Conservation (phyloP, 2,329 filamentous ascomycete genomes). For the Chaetoscypha palmicola region DNA sequence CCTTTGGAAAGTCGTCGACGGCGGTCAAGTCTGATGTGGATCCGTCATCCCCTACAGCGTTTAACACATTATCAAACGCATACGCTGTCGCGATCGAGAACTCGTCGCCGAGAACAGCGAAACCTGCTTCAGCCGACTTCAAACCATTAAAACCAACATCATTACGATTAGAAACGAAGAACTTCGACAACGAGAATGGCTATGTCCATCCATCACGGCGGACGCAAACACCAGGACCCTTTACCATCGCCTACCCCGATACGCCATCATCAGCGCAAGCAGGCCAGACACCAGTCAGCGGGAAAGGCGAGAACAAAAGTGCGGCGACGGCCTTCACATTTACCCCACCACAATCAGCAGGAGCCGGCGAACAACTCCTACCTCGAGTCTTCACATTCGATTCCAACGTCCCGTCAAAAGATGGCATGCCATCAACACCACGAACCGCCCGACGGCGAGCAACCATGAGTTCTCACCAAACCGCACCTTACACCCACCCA, state of each 20-base stretch:
- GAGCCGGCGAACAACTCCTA: conserved; percentile 17
- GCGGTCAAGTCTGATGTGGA: conserved; percentile 41
- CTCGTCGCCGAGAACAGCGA: conserved; percentile 41
- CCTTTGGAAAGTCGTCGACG: conserved; percentile 36
- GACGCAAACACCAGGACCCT: conserved; percentile 29
- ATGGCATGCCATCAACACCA: conserved; percentile 29
- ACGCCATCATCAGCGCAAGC: conserved; percentile 27
- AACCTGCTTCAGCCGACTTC: conserved; percentile 26
- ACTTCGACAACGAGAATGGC: conserved; percentile 12
- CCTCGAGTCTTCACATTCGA: conserved; percentile 26
- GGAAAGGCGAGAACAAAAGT: conserved; percentile 15
- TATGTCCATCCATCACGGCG: conserved; percentile 25
- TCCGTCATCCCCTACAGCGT: conserved; percentile 53
- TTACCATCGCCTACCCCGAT: conserved; percentile 29
- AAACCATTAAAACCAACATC: conserved; percentile 36
- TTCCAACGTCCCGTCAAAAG: conserved; percentile 14
- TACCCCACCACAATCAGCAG: conserved; percentile 30
- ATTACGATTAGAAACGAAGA: conserved; percentile 27
- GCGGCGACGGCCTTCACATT: conserved; percentile 25
- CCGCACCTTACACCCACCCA: conserved; percentile 51
- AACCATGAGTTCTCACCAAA: conserved; percentile 27
- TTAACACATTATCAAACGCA: conserved; percentile 60
- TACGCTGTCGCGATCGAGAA: conserved; percentile 57
- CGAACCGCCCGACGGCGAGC: conserved; percentile 35
- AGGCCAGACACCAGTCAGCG: conserved; percentile 18